These are phyloP conservation scores for Microbotryum violaceum DNA, from an alignment of 1,284 basidiomycete species.

Conservation along the genomic window DNA sequence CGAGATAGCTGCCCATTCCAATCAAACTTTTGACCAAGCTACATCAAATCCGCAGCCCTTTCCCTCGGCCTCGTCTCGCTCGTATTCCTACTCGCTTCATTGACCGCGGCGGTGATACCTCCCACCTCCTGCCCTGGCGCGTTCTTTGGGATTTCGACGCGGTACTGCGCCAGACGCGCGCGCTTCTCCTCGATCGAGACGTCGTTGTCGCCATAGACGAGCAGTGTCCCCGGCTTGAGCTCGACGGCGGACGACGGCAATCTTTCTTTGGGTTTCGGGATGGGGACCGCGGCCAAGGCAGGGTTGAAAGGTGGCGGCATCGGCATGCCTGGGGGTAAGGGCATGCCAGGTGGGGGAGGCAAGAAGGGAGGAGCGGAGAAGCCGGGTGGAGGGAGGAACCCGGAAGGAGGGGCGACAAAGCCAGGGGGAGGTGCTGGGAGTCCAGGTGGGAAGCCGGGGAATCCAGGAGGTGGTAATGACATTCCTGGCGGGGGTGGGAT, in stretches of 20 bases:
- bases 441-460: conserved; percentile 30
- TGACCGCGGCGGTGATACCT: conserved; percentile 4
- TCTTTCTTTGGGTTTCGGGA: conserved; percentile 44
- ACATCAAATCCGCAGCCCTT: conserved; percentile 44
- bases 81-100: conserved; percentile 23
- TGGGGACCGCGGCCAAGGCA: conserved; percentile 1
- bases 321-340: conserved; percentile 4
- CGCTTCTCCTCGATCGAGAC: conserved; percentile 74
- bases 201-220: conserved; percentile 67
- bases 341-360: conserved; percentile 19
- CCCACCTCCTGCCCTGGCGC: conserved; percentile 9
- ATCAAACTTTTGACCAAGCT: not conserved
- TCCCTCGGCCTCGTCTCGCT: conserved; percentile 39
- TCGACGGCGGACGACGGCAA: conserved; percentile 49
- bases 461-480: conserved; percentile 14
- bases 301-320: conserved; percentile 21
- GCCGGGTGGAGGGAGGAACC: conserved; percentile 8
- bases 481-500: conserved; percentile 6
- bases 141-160: conserved; percentile 14
- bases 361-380: conserved; percentile 23
- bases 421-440: conserved; percentile 22
- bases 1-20: too few species aligned
- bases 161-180: conserved; percentile 42
- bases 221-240: conserved; percentile 66
- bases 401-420: conserved; percentile 3